Evolutionary conservation across 2,329 filamentous ascomycete genomes (phyloP).

Genomic region (Fonsecaea erecta): DNA sequence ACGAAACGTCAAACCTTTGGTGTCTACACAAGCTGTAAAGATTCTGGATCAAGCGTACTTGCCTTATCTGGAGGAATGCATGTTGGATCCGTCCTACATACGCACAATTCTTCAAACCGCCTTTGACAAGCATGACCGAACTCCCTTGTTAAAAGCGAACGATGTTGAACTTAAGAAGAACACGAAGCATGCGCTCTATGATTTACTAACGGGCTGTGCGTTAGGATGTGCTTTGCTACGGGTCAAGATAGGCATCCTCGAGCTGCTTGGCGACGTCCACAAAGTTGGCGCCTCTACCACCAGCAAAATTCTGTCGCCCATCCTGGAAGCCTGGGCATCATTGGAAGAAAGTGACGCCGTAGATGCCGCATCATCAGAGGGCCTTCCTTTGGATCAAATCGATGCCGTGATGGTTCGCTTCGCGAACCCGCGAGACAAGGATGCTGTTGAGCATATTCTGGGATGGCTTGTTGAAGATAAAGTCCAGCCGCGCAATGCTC

Average conservation of each 20-base stretch:
- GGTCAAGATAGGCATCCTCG: constrained; percentile 74
- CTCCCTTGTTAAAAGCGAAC: constrained; percentile 43
- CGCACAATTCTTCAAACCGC: constrained; percentile 64
- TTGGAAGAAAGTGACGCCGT: constrained; percentile 59
- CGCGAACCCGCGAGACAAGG: constrained; percentile 61
- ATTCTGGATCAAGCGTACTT: constrained; percentile 71
- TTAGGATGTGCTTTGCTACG: constrained; percentile 68
- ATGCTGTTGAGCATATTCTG: constrained; percentile 61
- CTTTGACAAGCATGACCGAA: constrained; percentile 57
- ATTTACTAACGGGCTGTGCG: constrained; percentile 75
- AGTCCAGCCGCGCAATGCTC: constrained; percentile 50
- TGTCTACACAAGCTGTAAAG: constrained; percentile 48
- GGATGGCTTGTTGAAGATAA: constrained; percentile 54
- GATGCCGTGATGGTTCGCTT: constrained; percentile 60
- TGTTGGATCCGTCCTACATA: constrained; percentile 76
- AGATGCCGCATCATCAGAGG: constrained; percentile 56
- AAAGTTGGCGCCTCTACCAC: constrained; percentile 75
- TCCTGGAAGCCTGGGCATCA: constrained; percentile 70
- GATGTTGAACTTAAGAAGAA: constrained; percentile 64
- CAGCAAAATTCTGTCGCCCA: constrained; percentile 75
- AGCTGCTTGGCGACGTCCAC: constrained; percentile 70
- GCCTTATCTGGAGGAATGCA: constrained; percentile 80
- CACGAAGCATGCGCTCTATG: constrained; percentile 67
- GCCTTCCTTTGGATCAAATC: constrained; percentile 53
- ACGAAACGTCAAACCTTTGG: constrained; percentile 24